Conservation (phyloP, 495 filamentous ascomycete genomes). For the Acidiella bohemica region DNA sequence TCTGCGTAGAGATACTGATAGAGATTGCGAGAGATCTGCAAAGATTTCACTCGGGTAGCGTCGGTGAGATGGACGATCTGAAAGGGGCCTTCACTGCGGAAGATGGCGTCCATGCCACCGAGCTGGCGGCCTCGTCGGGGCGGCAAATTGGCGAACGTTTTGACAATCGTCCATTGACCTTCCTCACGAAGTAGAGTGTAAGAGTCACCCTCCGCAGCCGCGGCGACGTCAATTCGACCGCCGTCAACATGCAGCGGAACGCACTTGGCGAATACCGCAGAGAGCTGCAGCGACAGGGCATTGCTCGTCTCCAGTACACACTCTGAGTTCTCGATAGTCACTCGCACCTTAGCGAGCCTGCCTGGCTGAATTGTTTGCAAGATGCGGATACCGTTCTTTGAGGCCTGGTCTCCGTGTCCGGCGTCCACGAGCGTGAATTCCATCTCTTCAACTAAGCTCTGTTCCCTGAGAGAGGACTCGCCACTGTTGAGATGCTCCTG, state of each 20-base stretch:
- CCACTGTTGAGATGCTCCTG: slow-evolving; percentile 18
- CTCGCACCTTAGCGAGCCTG: slow-evolving; percentile 24
- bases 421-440: slow-evolving; percentile 37
- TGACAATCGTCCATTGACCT: neutral
- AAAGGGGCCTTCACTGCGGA: slow-evolving; percentile 35
- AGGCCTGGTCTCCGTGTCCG: slow-evolving; percentile 37
- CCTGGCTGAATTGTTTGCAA: slow-evolving; percentile 36
- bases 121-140: slow-evolving; percentile 30
- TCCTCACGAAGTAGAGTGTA: too few relatives aligned
- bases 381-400: slow-evolving; percentile 38
- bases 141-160: neutral
- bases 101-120: slow-evolving; percentile 39
- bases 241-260: too few relatives aligned
- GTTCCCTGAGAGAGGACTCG: neutral
- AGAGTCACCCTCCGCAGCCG: too few relatives aligned
- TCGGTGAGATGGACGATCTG: slow-evolving; percentile 26
- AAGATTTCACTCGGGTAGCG: slow-evolving; percentile 27
- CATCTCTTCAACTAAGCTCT: slow-evolving; percentile 15
- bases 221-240: too few relatives aligned
- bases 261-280: too few relatives aligned
- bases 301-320: too few relatives aligned
- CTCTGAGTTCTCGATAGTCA: too few relatives aligned
- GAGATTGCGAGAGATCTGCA: slow-evolving; percentile 46
- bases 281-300: too few relatives aligned
- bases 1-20: slow-evolving; percentile 47